These are phyloP conservation scores for Cadophora luteo-olivacea DNA, from an alignment of 2,329 filamentous ascomycete genomes.

Conservation along the genomic window DNA sequence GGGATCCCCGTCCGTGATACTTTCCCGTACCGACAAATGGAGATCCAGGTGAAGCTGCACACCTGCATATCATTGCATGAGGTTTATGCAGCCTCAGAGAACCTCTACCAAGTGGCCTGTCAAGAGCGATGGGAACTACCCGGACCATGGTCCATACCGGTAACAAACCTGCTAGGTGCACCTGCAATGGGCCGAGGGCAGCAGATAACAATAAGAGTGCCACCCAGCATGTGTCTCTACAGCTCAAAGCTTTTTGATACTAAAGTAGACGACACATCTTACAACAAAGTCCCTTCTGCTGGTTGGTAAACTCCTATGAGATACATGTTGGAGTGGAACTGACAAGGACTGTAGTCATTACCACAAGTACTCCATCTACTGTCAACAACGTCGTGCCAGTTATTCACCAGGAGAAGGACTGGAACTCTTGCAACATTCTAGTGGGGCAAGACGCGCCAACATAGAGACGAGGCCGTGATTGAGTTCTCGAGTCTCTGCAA, in stretches of 20 bases:
- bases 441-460: background rate
- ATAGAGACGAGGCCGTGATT: background rate
- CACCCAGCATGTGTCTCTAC: background rate
- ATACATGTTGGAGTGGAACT: background rate
- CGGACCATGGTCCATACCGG: background rate
- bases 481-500: background rate
- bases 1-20: conserved; percentile 22
- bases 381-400: background rate
- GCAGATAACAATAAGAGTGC: conserved; percentile 22
- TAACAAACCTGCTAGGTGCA: background rate
- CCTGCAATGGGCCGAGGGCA: conserved; percentile 3
- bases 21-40: conserved; percentile 23
- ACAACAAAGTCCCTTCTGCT: background rate
- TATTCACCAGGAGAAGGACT: background rate
- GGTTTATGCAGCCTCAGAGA: conserved; percentile 30
- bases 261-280: background rate
- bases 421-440: background rate
- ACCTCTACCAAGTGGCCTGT: conserved; percentile 27
- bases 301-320: background rate
- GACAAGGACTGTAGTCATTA: background rate
- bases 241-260: background rate
- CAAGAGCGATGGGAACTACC: conserved; percentile 12
- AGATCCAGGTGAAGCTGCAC: conserved; percentile 21
- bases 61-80: conserved; percentile 33
- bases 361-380: background rate